phyloP scores from a whole-genome alignment of 441 rosid species.

The Melastoma candidum region DNA sequence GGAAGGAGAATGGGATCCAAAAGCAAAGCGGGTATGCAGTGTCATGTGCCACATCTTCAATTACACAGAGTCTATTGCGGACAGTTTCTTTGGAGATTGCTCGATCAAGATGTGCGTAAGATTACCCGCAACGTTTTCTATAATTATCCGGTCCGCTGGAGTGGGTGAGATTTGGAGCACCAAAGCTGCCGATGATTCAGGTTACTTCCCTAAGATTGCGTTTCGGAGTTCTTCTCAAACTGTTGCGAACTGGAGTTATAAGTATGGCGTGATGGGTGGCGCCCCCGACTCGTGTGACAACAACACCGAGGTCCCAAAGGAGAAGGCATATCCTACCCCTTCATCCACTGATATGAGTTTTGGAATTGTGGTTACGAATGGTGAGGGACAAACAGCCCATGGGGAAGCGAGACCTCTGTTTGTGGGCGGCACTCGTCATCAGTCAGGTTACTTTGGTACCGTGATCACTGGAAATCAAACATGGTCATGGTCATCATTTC shows the following conservation, averaged over 20 bases:
- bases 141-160: slow-evolving; percentile 30
- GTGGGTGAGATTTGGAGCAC: slow-evolving; percentile 63
- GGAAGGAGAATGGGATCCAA: slow-evolving; percentile 75
- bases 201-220: slow-evolving; percentile 35
- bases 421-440: slow-evolving; percentile 43
- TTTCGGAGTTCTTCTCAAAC: slow-evolving; percentile 31
- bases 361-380: slow-evolving; percentile 34
- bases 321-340: slow-evolving; percentile 47
- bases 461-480: background rate
- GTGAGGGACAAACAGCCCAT: slow-evolving; percentile 27
- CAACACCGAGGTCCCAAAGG: slow-evolving; percentile 26
- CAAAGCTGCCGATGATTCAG: slow-evolving; percentile 28
- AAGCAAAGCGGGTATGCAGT: slow-evolving; percentile 47
- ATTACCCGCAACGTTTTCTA: slow-evolving; percentile 43
- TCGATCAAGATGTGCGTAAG: slow-evolving; percentile 57
- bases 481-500: slow-evolving; percentile 18
- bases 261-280: slow-evolving; percentile 40
- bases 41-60: slow-evolving; percentile 61
- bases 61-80: slow-evolving; percentile 30
- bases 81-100: slow-evolving; percentile 57
- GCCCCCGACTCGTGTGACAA: slow-evolving; percentile 30
- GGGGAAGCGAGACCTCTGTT: slow-evolving; percentile 58
- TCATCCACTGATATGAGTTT: slow-evolving; percentile 66
- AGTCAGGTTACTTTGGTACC: slow-evolving; percentile 2
- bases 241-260: slow-evolving; percentile 33